Evolutionary conservation across 768 basidiomycete genomes (phyloP).

Genomic region (Rubroboletus pulcherrimus): DNA sequence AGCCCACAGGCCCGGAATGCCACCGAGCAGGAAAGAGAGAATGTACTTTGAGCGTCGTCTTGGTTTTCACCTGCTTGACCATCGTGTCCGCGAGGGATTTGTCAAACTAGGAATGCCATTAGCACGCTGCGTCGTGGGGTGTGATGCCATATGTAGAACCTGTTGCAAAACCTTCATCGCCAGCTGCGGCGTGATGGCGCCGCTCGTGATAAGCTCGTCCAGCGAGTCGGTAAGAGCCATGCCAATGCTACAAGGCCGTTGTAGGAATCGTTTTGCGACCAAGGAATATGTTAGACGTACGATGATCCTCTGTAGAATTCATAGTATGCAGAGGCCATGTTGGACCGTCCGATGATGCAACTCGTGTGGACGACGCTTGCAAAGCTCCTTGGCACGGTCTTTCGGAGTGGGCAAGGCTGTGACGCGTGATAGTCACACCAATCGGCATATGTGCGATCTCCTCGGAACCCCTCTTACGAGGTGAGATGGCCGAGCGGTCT

Average conservation of each 20-base stretch:
- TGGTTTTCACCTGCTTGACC: slow-evolving; percentile 90
- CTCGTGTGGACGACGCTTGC: slow-evolving; percentile 6
- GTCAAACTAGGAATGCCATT: slow-evolving; percentile 68
- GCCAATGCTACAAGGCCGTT: slow-evolving; percentile 64
- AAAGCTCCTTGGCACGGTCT: not conserved
- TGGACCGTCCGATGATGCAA: slow-evolving; percentile 12
- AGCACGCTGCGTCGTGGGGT: slow-evolving; percentile 6
- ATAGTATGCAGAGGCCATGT: slow-evolving; percentile 82
- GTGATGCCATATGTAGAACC: slow-evolving; percentile 45
- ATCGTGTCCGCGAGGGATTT: slow-evolving; percentile 91
- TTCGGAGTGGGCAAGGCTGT: slow-evolving; percentile 1
- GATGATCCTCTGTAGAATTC: slow-evolving; percentile 91
- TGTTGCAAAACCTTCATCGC: slow-evolving; percentile 99
- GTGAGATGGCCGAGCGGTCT: slow-evolving; percentile 58
- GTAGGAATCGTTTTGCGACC: not conserved
- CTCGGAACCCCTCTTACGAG: fast-evolving
- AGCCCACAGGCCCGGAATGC: not conserved
- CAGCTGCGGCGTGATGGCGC: slow-evolving; percentile 93
- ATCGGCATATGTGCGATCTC: not conserved
- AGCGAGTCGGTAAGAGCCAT: slow-evolving; percentile 97
- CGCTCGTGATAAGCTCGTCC: slow-evolving; percentile 96
- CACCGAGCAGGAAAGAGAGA: no score
- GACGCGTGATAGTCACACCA: slow-evolving; percentile 23
- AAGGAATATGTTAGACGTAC: slow-evolving; percentile 44
- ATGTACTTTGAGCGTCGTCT: slow-evolving; percentile 86